Evolutionary conservation across 306 rosid species (phyloP).

Genomic region (Prinsepia uniflora): DNA sequence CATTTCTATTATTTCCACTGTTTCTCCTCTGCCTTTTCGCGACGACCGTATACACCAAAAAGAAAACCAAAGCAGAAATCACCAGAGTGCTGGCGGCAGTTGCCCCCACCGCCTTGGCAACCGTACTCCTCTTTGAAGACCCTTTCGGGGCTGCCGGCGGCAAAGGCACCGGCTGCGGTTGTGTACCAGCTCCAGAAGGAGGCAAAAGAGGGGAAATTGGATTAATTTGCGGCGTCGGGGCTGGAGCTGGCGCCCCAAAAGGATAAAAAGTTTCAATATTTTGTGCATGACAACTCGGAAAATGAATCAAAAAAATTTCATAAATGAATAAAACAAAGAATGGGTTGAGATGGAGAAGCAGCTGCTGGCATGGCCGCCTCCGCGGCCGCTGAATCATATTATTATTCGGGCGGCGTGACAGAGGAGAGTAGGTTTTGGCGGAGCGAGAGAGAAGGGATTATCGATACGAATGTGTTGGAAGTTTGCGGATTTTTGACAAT

Average conservation of each 20-base stretch:
- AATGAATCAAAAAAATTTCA: neutral
- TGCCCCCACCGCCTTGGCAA: slow-evolving; percentile 54
- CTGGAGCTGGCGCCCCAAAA: slow-evolving; percentile 10
- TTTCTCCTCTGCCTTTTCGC: slow-evolving; percentile 30
- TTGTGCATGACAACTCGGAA: slow-evolving; percentile 34
- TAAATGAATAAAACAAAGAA: slow-evolving; percentile 21
- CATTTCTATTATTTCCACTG: neutral
- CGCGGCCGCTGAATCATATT: too few relatives aligned
- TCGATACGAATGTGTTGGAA: slow-evolving; percentile 15
- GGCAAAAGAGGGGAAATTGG: neutral
- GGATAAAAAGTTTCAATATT: slow-evolving; percentile 76
- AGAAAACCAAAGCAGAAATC: slow-evolving; percentile 49
- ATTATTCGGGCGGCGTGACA: too few relatives aligned
- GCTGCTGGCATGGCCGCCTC: slow-evolving; percentile 31
- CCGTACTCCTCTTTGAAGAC: slow-evolving; percentile 33
- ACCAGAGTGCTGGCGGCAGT: slow-evolving; percentile 62
- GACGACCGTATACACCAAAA: slow-evolving; percentile 29
- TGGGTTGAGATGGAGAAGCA: slow-evolving; percentile 8
- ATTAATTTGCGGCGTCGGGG: neutral
- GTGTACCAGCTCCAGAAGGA: slow-evolving; percentile 1
- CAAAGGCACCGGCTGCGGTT: neutral
- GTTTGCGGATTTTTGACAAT: slow-evolving; percentile 24
- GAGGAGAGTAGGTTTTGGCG: too few relatives aligned
- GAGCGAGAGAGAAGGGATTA: neutral
- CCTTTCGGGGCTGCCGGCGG: slow-evolving; percentile 7